A percentile compares a stretch with the other conserved stretches of the same genome.
These are phyloP conservation scores for Aphanoascus verrucosus DNA, from an alignment of 2,329 filamentous ascomycete genomes.

Conservation along the genomic window DNA sequence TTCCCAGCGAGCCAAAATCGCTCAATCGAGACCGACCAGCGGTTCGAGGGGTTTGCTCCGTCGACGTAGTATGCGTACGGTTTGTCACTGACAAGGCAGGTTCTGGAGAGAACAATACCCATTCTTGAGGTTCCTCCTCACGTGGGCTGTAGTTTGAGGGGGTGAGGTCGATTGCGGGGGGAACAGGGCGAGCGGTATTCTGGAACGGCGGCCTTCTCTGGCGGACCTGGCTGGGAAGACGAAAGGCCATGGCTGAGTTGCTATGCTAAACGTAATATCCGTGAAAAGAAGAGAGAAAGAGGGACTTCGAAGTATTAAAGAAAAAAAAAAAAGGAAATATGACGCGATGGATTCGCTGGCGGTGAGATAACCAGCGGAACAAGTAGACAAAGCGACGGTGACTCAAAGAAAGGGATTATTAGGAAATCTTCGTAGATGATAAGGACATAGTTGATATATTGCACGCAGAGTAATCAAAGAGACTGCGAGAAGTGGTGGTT, in stretches of 20 bases:
- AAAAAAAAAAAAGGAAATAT: neutral
- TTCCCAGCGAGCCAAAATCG: slow-evolving; percentile 64
- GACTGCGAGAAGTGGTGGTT: neutral
- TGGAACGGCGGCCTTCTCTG: slow-evolving; percentile 10
- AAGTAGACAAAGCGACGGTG: neutral
- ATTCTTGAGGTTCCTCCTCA: slow-evolving; percentile 72
- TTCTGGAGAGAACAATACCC: slow-evolving; percentile 80
- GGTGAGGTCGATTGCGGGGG: slow-evolving; percentile 19
- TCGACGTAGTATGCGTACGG: slow-evolving; percentile 57
- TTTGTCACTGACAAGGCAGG: slow-evolving; percentile 47
- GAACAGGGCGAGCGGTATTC: slow-evolving; percentile 5
- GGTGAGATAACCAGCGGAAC: neutral
- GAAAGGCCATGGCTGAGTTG: slow-evolving; percentile 12
- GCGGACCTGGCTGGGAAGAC: slow-evolving; percentile 14
- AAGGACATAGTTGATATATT: neutral
- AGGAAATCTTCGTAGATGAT: neutral
- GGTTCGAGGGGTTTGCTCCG: slow-evolving; percentile 53
- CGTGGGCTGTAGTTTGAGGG: slow-evolving; percentile 29
- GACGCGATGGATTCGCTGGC: neutral
- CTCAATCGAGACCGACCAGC: slow-evolving; percentile 63
- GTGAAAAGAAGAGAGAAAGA: neutral
- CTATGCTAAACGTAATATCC: neutral
- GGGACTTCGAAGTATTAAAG: neutral
- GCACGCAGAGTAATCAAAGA: neutral
- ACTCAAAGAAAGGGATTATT: neutral